Conservation (phyloP, 169 alveolate species). For the Plasmodium gaboni region DNA sequence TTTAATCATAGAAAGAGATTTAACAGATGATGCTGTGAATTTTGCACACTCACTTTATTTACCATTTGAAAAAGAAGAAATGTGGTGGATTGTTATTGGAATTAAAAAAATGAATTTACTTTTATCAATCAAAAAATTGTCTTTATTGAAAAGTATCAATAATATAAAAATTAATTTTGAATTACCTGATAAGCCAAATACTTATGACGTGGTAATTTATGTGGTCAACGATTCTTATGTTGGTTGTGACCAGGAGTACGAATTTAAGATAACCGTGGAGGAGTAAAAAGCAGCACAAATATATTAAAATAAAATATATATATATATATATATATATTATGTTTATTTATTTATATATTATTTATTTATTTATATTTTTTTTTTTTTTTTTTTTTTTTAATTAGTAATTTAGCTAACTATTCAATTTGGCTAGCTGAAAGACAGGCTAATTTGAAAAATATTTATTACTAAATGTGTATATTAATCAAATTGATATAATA, state of each 20-base stretch:
- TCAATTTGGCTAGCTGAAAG: no score
- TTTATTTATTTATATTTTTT: not conserved
- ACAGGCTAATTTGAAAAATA: no score
- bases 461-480: no score
- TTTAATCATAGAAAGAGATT: constrained; percentile 74
- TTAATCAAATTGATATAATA: no score
- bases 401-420: no score
- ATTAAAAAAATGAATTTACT: constrained; percentile 91
- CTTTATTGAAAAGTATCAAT: constrained; percentile 77
- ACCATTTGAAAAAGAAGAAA: constrained; percentile 97
- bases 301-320: not conserved
- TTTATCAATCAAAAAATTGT: constrained; percentile 91
- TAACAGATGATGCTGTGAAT: constrained; percentile 87
- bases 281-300: not conserved
- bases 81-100: constrained; percentile 99
- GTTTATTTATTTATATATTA: no score
- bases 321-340: not conserved
- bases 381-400: no score
- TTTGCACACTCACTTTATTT: constrained; percentile 94
- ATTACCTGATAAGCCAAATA: constrained; percentile 88
- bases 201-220: constrained; percentile 84
- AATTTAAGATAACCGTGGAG: constrained; percentile 31
- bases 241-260: constrained; percentile 89
- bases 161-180: constrained; percentile 84
- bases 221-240: constrained; percentile 89